Conservation (phyloP, 257 asterid species). For the Voacanga thouarsii region DNA sequence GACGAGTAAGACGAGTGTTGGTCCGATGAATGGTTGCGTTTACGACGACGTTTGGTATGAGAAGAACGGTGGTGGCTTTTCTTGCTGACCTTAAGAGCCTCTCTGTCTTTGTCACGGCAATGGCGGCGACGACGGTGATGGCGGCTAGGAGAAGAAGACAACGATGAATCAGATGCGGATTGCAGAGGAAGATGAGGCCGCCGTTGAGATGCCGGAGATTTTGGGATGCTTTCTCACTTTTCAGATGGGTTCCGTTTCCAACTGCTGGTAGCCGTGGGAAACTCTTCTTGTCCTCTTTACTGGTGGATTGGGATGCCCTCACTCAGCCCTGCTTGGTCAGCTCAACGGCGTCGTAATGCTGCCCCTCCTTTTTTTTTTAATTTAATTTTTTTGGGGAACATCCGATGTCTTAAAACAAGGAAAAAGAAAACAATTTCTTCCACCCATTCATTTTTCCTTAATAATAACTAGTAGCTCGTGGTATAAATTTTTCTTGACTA, state of each 20-base stretch:
- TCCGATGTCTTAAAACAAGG: too few species aligned
- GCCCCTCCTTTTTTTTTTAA: too few species aligned
- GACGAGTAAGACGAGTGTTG: conserved; percentile 29
- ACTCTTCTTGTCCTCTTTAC: too few species aligned
- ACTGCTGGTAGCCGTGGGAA: too few species aligned
- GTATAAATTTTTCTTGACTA: too few species aligned
- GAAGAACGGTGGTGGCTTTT: conserved; percentile 50
- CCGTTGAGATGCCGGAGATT: conserved; percentile 36
- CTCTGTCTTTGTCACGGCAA: conserved; percentile 41
- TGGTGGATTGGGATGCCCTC: too few species aligned
- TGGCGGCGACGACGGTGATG: conserved; percentile 46
- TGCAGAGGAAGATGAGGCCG: conserved; percentile 54
- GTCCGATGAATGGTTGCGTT: conserved; percentile 64
- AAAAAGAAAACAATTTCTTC: too few species aligned
- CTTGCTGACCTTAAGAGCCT: conserved; percentile 56
- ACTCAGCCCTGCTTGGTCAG: too few species aligned
- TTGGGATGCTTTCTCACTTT: not conserved
- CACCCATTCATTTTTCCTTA: too few species aligned
- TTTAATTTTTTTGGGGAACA: too few species aligned
- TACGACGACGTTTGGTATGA: conserved; percentile 62
- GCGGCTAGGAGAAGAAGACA: conserved; percentile 30
- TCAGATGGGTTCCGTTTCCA: not conserved
- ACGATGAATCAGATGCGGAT: conserved; percentile 17
- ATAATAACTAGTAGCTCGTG: too few species aligned
- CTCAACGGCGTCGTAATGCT: too few species aligned